Percentiles rank a stretch among this genome's conserved stretches.
Conservation (phyloP, 768 basidiomycete species). For the Pleurotus salmoneostramineus region DNA sequence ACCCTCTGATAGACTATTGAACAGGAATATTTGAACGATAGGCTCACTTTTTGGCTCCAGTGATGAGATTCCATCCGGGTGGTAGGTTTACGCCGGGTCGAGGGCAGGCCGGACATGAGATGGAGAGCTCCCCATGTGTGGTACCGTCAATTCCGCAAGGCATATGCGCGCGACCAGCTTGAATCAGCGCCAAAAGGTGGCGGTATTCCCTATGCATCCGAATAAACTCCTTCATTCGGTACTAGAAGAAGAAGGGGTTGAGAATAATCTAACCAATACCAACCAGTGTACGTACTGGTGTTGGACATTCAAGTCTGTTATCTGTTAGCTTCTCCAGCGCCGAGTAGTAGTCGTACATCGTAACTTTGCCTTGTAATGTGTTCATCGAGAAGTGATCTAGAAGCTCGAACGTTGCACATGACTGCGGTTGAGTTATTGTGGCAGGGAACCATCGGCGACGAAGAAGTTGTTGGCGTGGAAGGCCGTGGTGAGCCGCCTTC, state of each 20-base stretch:
- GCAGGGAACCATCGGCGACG: slow-evolving; percentile 26
- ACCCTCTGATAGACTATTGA: too few relatives aligned
- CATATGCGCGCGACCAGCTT: slow-evolving; percentile 18
- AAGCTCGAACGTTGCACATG: slow-evolving; percentile 18
- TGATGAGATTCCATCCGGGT: slow-evolving; percentile 1
- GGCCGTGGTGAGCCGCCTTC: neutral
- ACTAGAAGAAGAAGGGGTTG: neutral
- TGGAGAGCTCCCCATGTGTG: slow-evolving; percentile 12
- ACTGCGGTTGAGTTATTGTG: slow-evolving; percentile 20
- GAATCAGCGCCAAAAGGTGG: slow-evolving; percentile 18
- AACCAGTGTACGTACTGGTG: slow-evolving; percentile 17
- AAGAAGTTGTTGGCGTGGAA: slow-evolving; percentile 23
- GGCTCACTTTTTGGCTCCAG: too few relatives aligned
- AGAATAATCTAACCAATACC: neutral
- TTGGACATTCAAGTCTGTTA: slow-evolving; percentile 17
- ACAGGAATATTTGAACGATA: too few relatives aligned
- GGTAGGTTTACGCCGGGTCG: slow-evolving; percentile 16
- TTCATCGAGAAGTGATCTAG: slow-evolving; percentile 22
- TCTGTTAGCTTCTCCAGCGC: slow-evolving; percentile 18
- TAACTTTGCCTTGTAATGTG: slow-evolving; percentile 23
- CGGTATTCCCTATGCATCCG: slow-evolving; percentile 10
- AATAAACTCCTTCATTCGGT: slow-evolving; percentile 7
- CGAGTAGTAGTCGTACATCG: slow-evolving; percentile 24
- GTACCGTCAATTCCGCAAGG: slow-evolving; percentile 9
- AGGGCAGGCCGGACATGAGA: slow-evolving; percentile 22